Evolutionary conservation across 306 rosid genomes (phyloP).

Genomic region (Sophora flavescens): DNA sequence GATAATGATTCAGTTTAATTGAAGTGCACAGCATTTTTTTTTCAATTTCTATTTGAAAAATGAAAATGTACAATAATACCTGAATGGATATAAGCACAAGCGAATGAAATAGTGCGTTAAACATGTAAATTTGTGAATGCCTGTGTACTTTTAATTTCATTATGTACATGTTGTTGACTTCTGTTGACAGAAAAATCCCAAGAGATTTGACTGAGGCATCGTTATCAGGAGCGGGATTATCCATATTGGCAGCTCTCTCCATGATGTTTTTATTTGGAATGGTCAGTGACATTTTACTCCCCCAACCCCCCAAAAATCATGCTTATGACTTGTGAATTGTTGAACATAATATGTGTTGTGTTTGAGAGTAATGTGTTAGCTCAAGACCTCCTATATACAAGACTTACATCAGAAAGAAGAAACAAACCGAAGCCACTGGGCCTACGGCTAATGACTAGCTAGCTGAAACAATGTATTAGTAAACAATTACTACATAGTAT

Average conservation of each 20-base stretch:
- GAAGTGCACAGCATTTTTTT: conserved; percentile 32
- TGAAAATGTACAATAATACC: neutral
- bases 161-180: conserved; percentile 37
- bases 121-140: conserved; percentile 33
- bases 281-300: conserved; percentile 57
- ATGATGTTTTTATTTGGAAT: conserved; percentile 97
- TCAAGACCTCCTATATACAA: too few species aligned
- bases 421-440: too few species aligned
- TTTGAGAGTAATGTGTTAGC: too few species aligned
- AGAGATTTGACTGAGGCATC: conserved; percentile 98
- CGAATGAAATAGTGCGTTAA: neutral
- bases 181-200: conserved; percentile 83
- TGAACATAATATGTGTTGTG: neutral
- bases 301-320: neutral
- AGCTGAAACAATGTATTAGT: too few species aligned
- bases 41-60: neutral
- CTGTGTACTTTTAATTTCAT: conserved; percentile 3
- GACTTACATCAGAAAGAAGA: too few species aligned
- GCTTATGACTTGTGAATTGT: conserved; percentile 27
- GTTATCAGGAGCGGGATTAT: conserved; percentile 94
- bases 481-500: too few species aligned
- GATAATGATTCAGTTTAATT: neutral
- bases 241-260: conserved; percentile 80
- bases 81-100: neutral
- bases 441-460: too few species aligned